Conservation (phyloP, 345 rosid species). For the Mangifera indica region DNA sequence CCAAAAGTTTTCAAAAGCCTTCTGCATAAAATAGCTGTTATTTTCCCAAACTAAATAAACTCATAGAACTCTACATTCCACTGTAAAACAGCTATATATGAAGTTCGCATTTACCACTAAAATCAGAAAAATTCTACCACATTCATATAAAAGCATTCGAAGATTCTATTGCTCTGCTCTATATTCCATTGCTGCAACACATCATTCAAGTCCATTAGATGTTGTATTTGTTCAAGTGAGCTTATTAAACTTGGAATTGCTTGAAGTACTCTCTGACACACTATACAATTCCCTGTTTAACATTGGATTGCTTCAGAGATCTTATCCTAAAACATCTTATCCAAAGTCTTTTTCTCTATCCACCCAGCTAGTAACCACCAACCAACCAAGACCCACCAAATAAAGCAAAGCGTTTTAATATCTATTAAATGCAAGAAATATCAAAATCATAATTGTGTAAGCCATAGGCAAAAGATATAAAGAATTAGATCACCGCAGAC, state of each 20-base stretch:
- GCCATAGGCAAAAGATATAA: not conserved
- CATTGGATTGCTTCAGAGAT: not conserved
- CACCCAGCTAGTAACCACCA: not conserved
- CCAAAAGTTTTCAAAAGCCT: no score
- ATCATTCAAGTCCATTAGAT: no score
- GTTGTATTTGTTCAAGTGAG: no score
- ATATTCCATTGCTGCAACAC: no score
- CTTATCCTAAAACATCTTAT: no score
- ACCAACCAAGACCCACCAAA: not conserved
- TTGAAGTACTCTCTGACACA: not conserved
- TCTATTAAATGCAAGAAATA: not conserved
- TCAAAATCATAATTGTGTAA: not conserved
- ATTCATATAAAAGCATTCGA: no score
- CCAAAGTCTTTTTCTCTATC: not conserved
- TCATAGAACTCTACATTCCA: no score
- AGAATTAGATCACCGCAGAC: no score
- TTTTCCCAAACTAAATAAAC: no score
- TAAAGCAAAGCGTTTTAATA: not conserved
- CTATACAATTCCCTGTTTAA: not conserved
- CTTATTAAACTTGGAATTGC: no score
- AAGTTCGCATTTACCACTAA: not conserved
- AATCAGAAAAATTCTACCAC: not conserved
- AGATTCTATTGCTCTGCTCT: no score
- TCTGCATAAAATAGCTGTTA: no score
- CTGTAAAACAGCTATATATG: not conserved